Evolutionary conservation across 2,329 filamentous ascomycete species (phyloP).

Genomic region (Arthrobotrys sphaeroides): DNA sequence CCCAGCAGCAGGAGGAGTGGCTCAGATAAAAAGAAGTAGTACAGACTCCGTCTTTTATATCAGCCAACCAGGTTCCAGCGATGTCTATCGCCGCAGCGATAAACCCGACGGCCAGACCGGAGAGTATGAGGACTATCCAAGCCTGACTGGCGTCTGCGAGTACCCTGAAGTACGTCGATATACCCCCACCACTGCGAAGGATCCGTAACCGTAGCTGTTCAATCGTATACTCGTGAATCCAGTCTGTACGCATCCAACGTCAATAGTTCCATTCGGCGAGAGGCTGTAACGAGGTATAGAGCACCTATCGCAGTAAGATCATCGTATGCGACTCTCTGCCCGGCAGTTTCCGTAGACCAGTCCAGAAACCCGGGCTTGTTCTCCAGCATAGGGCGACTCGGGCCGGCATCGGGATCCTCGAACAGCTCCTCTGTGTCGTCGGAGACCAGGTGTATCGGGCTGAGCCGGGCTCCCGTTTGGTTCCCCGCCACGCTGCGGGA

Average conservation of each 20-base stretch:
- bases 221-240: constrained; percentile 99
- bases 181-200: constrained; percentile 73
- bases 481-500: constrained; percentile 46
- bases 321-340: constrained; percentile 90
- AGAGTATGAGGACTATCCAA: constrained; percentile 84
- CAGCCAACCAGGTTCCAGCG: constrained; percentile 89
- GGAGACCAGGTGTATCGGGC: constrained; percentile 31
- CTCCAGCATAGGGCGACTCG: constrained; percentile 27
- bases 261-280: constrained; percentile 3
- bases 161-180: constrained; percentile 77
- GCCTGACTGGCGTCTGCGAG: constrained; percentile 87
- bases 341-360: constrained; percentile 90
- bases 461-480: constrained; percentile 13
- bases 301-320: constrained; percentile 84
- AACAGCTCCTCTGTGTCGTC: constrained; percentile 5
- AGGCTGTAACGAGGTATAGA: not conserved
- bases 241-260: constrained; percentile 67
- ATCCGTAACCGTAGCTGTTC: constrained; percentile 87
- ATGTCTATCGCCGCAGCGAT: constrained; percentile 91
- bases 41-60: constrained; percentile 91
- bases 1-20: constrained; percentile 90
- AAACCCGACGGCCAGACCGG: constrained; percentile 72
- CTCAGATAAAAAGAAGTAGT: constrained; percentile 87
- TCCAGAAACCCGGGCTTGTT: constrained; percentile 64
- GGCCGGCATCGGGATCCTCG: constrained; percentile 20